Conservation (phyloP, 2,329 filamentous ascomycete genomes). For the Elsinoe arachidis region DNA sequence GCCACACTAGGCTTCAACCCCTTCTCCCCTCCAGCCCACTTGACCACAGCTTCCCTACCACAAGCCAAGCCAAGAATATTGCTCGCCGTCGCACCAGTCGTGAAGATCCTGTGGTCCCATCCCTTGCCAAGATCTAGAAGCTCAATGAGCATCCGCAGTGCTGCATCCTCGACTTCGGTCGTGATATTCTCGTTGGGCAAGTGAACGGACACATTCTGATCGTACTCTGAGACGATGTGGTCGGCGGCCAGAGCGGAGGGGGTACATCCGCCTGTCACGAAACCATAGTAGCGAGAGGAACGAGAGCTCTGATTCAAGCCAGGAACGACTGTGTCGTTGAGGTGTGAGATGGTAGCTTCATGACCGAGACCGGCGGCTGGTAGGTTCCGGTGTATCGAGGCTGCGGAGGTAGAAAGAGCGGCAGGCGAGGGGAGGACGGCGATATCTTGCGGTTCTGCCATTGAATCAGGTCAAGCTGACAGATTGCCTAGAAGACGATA, state of each 20-base stretch:
- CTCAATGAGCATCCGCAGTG: slow-evolving; percentile 60
- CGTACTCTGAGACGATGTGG: slow-evolving; percentile 68
- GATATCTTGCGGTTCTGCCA: too few species aligned
- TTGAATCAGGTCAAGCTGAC: too few species aligned
- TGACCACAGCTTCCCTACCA: slow-evolving; percentile 60
- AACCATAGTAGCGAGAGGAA: slow-evolving; percentile 70
- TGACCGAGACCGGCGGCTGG: slow-evolving; percentile 36
- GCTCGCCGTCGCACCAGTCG: slow-evolving; percentile 61
- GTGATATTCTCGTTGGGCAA: slow-evolving; percentile 65
- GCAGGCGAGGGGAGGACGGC: slow-evolving; percentile 29
- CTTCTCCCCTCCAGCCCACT: slow-evolving; percentile 32
- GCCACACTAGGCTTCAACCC: slow-evolving; percentile 45
- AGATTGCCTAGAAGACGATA: too few species aligned
- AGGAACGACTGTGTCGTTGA: slow-evolving; percentile 38
- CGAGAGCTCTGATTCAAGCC: slow-evolving; percentile 59
- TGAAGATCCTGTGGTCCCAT: slow-evolving; percentile 71
- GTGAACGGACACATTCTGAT: slow-evolving; percentile 81
- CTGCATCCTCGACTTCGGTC: slow-evolving; percentile 66
- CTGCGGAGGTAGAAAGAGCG: slow-evolving; percentile 26
- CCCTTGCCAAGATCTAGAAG: slow-evolving; percentile 51
- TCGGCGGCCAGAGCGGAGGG: slow-evolving; percentile 76
- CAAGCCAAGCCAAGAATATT: slow-evolving; percentile 59
- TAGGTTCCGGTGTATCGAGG: slow-evolving; percentile 30
- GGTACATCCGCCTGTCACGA: slow-evolving; percentile 74
- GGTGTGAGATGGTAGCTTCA: slow-evolving; percentile 34